Conservation (phyloP, 2,329 filamentous ascomycete species). For the Cercospora sesami region DNA sequence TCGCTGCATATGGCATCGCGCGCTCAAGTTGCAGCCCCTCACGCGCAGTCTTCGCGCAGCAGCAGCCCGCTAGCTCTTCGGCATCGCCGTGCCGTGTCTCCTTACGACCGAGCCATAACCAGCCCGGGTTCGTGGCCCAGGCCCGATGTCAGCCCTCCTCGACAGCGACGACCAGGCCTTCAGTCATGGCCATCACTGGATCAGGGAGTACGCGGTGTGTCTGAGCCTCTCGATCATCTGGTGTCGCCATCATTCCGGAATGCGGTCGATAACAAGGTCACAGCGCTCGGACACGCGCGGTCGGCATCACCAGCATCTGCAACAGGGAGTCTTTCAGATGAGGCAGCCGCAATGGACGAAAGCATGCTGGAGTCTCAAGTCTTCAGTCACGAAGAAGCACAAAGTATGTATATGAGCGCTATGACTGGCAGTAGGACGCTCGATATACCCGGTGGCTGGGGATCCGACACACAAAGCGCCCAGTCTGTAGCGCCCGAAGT, state of each 20-base stretch:
- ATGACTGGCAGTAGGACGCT: constrained; percentile 45
- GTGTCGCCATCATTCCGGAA: constrained; percentile 12
- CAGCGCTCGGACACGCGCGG: constrained; percentile 24
- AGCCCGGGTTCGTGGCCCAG: constrained; percentile 37
- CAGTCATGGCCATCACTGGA: constrained; percentile 34
- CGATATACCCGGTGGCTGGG: constrained; percentile 48
- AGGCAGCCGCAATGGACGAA: constrained; percentile 18
- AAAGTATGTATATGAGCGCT: constrained; percentile 83
- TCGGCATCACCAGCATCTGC: not conserved
- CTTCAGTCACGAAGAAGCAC: constrained; percentile 76
- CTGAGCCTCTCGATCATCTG: constrained; percentile 28
- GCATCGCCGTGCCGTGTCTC: constrained; percentile 29
- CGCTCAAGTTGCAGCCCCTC: constrained; percentile 20
- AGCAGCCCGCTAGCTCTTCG: constrained; percentile 25
- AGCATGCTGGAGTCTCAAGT: constrained; percentile 59
- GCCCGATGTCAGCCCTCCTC: constrained; percentile 27
- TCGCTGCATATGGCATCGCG: constrained; percentile 30
- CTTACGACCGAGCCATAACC: constrained; percentile 28
- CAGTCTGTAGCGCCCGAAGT: constrained; percentile 33
- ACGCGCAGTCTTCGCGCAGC: constrained; percentile 21
- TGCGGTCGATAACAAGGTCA: constrained; percentile 29
- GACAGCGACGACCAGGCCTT: constrained; percentile 23
- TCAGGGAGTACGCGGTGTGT: constrained; percentile 24
- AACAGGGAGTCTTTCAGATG: constrained; percentile 9
- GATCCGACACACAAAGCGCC: constrained; percentile 36